Conservation (phyloP, 768 basidiomycete species). For the Panus rudis region DNA sequence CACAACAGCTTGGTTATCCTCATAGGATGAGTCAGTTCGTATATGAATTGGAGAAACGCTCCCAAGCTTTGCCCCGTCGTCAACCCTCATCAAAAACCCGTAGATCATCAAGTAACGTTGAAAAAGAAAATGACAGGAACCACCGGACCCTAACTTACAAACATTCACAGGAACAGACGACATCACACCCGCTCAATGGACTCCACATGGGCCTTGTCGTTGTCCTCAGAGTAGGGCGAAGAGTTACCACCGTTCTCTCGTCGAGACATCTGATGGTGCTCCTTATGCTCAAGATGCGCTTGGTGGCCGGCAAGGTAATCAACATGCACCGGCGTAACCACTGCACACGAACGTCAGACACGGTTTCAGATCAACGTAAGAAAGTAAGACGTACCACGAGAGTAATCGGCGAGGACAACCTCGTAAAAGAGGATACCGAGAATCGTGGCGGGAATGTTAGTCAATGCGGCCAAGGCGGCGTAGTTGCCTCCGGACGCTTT, state of each 20-base stretch:
- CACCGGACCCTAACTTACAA: too few species aligned
- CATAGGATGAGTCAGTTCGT: too few species aligned
- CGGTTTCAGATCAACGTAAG: neutral
- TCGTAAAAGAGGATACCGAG: constrained; percentile 49
- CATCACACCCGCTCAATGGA: constrained; percentile 3
- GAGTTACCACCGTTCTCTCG: neutral
- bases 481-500: constrained; percentile 47
- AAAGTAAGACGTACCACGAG: constrained; percentile 40
- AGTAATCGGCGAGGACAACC: constrained; percentile 48
- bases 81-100: too few species aligned
- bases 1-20: too few species aligned
- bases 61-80: too few species aligned
- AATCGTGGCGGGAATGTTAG: constrained; percentile 58
- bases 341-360: constrained; percentile 8
- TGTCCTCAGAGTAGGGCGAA: neutral
- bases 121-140: too few species aligned
- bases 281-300: constrained; percentile 19
- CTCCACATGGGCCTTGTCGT: constrained; percentile 2
- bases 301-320: constrained; percentile 16
- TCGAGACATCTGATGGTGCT: neutral
- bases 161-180: too few species aligned
- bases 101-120: too few species aligned
- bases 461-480: constrained; percentile 56
- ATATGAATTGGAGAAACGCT: too few species aligned
- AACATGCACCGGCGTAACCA: constrained; percentile 15